These are phyloP conservation scores for Naganishia sp. DNA, from an alignment of 1,284 basidiomycete species.

Conservation along the genomic window DNA sequence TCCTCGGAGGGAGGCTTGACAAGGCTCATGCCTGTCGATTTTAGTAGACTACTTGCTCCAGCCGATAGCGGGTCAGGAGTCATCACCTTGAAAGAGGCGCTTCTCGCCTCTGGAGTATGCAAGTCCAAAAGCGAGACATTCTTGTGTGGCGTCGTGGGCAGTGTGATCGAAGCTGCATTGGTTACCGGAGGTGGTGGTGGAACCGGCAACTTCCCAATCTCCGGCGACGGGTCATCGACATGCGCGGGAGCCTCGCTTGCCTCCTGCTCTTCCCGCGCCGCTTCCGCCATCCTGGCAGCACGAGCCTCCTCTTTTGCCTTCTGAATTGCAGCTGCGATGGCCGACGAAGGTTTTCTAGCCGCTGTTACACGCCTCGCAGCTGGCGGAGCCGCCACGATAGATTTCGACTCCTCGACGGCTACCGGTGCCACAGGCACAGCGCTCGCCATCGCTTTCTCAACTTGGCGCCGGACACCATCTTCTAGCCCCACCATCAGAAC, in stretches of 20 bases:
- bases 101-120: slow-evolving; percentile 1
- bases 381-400: slow-evolving; percentile 57
- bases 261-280: neutral
- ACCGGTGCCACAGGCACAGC: slow-evolving; percentile 45
- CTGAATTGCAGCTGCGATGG: slow-evolving; percentile 19
- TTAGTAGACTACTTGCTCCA: neutral
- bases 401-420: neutral
- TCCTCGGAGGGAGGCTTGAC: neutral
- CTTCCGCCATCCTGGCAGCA: slow-evolving; percentile 9
- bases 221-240: neutral
- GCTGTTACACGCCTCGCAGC: slow-evolving; percentile 11
- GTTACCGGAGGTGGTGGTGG: neutral
- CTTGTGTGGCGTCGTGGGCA: slow-evolving; percentile 11
- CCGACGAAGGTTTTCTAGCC: slow-evolving; percentile 19
- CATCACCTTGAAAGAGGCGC: slow-evolving; percentile 14
- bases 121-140: slow-evolving; percentile 1
- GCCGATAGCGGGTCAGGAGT: neutral
- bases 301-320: slow-evolving; percentile 28
- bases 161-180: neutral
- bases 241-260: no score
- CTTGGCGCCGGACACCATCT: slow-evolving; percentile 68
- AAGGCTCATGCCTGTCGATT: slow-evolving; percentile 18
- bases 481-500: slow-evolving; percentile 72
- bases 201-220: neutral
- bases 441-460: slow-evolving; percentile 78